Conservation (phyloP, 2,329 filamentous ascomycete species). For the Polychaeton citri region DNA sequence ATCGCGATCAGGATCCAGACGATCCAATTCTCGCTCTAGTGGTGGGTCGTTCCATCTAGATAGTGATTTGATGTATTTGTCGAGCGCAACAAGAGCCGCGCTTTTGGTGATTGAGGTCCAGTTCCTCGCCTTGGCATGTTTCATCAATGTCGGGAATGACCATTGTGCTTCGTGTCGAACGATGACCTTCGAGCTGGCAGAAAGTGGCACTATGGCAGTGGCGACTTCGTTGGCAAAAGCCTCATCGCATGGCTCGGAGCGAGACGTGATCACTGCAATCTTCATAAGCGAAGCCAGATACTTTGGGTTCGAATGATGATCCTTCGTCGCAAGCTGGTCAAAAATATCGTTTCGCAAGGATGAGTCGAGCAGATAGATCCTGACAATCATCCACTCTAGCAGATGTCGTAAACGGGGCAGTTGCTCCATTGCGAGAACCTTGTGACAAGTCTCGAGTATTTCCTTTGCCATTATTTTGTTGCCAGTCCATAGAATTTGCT, state of each 20-base stretch:
- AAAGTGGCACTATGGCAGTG: slow-evolving; percentile 29
- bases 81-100: slow-evolving; percentile 27
- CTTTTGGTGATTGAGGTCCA: slow-evolving; percentile 27
- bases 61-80: slow-evolving; percentile 30
- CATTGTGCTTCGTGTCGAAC: slow-evolving; percentile 42
- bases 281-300: slow-evolving; percentile 36
- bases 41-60: slow-evolving; percentile 29
- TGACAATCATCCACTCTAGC: slow-evolving; percentile 35
- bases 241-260: slow-evolving; percentile 22
- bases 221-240: slow-evolving; percentile 27
- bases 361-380: slow-evolving; percentile 25
- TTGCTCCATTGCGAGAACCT: slow-evolving; percentile 31
- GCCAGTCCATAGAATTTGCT: slow-evolving; percentile 19
- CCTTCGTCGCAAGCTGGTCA: slow-evolving; percentile 23
- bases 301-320: slow-evolving; percentile 35
- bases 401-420: slow-evolving; percentile 35
- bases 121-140: slow-evolving; percentile 21
- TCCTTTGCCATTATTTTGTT: slow-evolving; percentile 12
- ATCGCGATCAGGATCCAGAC: slow-evolving; percentile 29
- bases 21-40: slow-evolving; percentile 23
- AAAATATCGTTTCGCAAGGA: slow-evolving; percentile 22
- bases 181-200: slow-evolving; percentile 36
- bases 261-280: slow-evolving; percentile 29
- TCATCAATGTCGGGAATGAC: slow-evolving; percentile 32
- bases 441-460: slow-evolving; percentile 26